phyloP scores from a whole-genome alignment of 345 rosid genomes.

The Murraya koenigii region DNA sequence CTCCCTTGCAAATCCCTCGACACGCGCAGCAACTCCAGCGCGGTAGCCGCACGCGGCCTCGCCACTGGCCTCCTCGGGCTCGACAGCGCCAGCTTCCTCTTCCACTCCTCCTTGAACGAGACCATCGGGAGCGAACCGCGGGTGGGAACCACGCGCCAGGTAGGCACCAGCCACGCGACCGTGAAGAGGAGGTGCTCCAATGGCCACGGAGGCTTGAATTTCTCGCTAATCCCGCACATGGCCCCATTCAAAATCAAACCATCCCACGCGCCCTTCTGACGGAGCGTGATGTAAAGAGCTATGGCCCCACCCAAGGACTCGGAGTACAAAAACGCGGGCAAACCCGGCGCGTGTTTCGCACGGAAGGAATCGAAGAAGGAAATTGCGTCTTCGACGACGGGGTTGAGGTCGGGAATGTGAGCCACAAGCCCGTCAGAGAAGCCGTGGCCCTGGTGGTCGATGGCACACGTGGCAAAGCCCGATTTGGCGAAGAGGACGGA shows the following conservation, averaged over 20 bases:
- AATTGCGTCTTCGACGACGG: constrained; percentile 78
- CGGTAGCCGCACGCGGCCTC: constrained; percentile 86
- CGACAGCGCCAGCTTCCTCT: constrained; percentile 62
- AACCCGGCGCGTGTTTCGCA: constrained; percentile 34
- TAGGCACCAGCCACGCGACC: constrained; percentile 70
- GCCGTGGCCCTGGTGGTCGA: constrained; percentile 99
- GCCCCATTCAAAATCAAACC: constrained; percentile 87
- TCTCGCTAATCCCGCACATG: constrained; percentile 89
- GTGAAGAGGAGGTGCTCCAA: constrained; percentile 66
- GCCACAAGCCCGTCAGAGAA: constrained; percentile 72
- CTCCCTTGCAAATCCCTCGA: constrained; percentile 70
- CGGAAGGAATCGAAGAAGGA: constrained; percentile 66
- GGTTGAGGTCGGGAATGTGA: constrained; percentile 75
- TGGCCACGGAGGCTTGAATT: constrained; percentile 95
- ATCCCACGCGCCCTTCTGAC: constrained; percentile 65
- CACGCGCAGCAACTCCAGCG: constrained; percentile 68
- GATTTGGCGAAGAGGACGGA: constrained; percentile 72
- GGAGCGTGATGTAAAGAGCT: constrained; percentile 68
- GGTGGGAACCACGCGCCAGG: constrained; percentile 88
- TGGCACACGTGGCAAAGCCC: constrained; percentile 77
- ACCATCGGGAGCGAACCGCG: constrained; percentile 65
- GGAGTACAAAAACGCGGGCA: constrained; percentile 76
- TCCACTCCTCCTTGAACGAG: constrained; percentile 83
- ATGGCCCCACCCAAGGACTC: constrained; percentile 97
- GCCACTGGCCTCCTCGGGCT: constrained; percentile 60